phyloP scores from a whole-genome alignment of 345 rosid species.

The Eucalyptus albens region DNA sequence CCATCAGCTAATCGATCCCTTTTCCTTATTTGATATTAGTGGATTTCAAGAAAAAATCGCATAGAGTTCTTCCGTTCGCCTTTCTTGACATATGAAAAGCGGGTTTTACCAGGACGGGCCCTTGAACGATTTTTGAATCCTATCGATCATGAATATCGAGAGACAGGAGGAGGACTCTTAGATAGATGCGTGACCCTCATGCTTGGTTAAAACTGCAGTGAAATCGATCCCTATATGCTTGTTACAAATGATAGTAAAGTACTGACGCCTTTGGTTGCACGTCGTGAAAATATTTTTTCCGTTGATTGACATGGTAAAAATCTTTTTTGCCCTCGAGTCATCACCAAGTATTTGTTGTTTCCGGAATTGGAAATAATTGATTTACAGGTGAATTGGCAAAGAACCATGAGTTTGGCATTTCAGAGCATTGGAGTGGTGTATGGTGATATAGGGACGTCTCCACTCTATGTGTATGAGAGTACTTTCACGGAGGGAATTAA shows the following conservation, averaged over 20 bases:
- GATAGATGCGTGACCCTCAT: background rate
- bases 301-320: background rate
- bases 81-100: background rate
- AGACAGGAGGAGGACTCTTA: background rate
- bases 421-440: background rate
- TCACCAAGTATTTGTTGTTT: background rate
- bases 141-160: background rate
- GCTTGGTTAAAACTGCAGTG: background rate
- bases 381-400: conserved; percentile 25
- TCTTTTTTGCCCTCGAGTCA: background rate
- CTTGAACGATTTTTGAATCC: background rate
- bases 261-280: background rate
- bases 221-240: background rate
- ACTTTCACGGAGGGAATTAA: background rate
- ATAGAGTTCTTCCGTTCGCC: background rate
- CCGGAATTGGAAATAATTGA: background rate
- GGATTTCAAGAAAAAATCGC: background rate
- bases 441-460: background rate
- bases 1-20: background rate
- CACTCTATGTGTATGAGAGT: background rate
- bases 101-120: background rate
- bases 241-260: background rate
- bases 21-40: background rate
- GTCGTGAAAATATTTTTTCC: background rate
- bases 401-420: conserved; percentile 6